A percentile compares a stretch with the other conserved stretches of the same genome.
Conservation (phyloP, 805 yeast genomes). For the Schwanniomyces polymorphus region DNA sequence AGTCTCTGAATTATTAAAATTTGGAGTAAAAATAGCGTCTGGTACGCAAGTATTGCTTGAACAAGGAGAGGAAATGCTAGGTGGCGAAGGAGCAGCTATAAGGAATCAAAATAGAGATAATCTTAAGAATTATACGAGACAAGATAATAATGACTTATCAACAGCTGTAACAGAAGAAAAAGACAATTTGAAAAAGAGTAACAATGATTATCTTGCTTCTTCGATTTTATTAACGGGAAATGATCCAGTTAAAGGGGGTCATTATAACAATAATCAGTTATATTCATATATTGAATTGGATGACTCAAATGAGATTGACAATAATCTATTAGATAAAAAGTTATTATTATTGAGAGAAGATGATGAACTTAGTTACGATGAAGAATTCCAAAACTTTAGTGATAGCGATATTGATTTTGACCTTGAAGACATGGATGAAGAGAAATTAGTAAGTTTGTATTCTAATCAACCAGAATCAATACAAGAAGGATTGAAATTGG, state of each 20-base stretch:
- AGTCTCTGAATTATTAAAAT: constrained; percentile 72
- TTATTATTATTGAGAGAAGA: constrained; percentile 23
- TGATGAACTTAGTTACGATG: constrained; percentile 14
- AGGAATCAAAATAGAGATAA: constrained; percentile 22
- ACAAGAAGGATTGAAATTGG: constrained; percentile 72
- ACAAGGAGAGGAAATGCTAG: constrained; percentile 73
- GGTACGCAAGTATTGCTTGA: constrained; percentile 85
- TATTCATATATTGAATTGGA: constrained; percentile 33
- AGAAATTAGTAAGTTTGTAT: constrained; percentile 61
- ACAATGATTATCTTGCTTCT: constrained; percentile 20
- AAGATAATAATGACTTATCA: constrained; percentile 6
- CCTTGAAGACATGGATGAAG: constrained; percentile 21
- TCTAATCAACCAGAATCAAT: constrained; percentile 79
- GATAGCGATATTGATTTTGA: constrained; percentile 13
- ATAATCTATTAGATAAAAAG: constrained; percentile 18
- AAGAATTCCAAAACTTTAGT: constrained; percentile 23
- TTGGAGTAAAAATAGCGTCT: constrained; percentile 83
- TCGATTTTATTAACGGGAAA: constrained; percentile 24
- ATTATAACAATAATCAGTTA: constrained; percentile 19
- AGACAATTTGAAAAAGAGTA: constrained; percentile 1
- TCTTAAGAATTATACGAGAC: not conserved
- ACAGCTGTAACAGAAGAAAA: constrained; percentile 2
- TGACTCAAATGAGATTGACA: constrained; percentile 25
- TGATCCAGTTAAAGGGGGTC: constrained; percentile 16
- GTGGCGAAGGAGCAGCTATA: constrained; percentile 67